These are phyloP conservation scores for Asterophora lycoperdoides DNA, from an alignment of 768 basidiomycete genomes.

Conservation along the genomic window DNA sequence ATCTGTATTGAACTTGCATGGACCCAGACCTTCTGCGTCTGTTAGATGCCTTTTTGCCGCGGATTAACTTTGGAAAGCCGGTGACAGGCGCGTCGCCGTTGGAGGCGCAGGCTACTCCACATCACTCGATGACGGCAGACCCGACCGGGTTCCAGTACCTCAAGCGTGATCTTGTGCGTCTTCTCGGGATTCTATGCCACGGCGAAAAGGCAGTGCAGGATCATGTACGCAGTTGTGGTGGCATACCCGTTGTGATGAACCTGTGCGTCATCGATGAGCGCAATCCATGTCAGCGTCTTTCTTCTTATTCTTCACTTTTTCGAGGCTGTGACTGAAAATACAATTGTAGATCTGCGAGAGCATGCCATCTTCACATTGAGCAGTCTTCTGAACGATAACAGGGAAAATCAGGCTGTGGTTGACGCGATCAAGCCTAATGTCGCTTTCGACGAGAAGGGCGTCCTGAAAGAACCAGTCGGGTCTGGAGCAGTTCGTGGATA, in stretches of 20 bases:
- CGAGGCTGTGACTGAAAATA: neutral
- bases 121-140: slow-evolving; percentile 29
- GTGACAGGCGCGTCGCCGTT: slow-evolving; percentile 29
- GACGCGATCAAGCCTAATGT: slow-evolving; percentile 62
- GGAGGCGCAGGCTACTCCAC: slow-evolving; percentile 20
- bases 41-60: slow-evolving; percentile 80
- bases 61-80: slow-evolving; percentile 75
- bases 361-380: slow-evolving; percentile 85
- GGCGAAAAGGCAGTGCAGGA: slow-evolving; percentile 67
- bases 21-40: slow-evolving; percentile 62
- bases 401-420: slow-evolving; percentile 77
- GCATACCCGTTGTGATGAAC: slow-evolving; percentile 80
- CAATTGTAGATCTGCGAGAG: slow-evolving; percentile 72
- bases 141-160: slow-evolving; percentile 72
- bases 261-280: slow-evolving; percentile 87
- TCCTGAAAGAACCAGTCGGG: slow-evolving; percentile 35
- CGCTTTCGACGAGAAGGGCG: slow-evolving; percentile 54
- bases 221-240: slow-evolving; percentile 61
- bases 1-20: slow-evolving; percentile 4
- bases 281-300: slow-evolving; percentile 76
- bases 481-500: slow-evolving; percentile 30
- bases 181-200: slow-evolving; percentile 76
- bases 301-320: slow-evolving; percentile 7
- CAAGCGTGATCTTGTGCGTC: slow-evolving; percentile 85
- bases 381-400: slow-evolving; percentile 72